Percentiles rank a stretch among this genome's conserved stretches.
Conservation (phyloP, 148 eudicot species). For the Dysphania ambrosioides region DNA sequence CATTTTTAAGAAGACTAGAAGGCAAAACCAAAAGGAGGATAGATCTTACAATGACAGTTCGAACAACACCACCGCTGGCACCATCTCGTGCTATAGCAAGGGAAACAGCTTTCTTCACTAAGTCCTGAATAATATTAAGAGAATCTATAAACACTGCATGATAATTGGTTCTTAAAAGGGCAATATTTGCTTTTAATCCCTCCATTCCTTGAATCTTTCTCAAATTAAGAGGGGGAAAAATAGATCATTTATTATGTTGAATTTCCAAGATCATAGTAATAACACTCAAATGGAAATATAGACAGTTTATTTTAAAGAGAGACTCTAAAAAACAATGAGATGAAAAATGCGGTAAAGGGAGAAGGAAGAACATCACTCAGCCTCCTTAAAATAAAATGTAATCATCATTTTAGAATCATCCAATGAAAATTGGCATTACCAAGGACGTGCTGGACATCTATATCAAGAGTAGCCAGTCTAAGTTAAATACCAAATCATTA, state of each 20-base stretch:
- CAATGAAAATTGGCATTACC: not conserved
- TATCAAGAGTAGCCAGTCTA: not conserved
- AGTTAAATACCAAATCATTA: not conserved
- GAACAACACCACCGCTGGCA: conserved; percentile 95
- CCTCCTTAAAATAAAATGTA: not conserved
- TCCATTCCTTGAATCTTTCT: not conserved
- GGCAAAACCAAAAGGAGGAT: not conserved
- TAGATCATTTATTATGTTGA: not conserved
- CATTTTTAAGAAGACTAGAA: too few relatives aligned
- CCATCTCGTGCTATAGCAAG: conserved; percentile 99
- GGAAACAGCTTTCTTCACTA: conserved; percentile 92
- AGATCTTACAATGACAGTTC: conserved; percentile 76
- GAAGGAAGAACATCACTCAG: not conserved
- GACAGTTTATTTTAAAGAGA: too few relatives aligned
- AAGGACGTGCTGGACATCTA: too few relatives aligned
- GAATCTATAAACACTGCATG: not conserved
- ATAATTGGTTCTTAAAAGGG: not conserved
- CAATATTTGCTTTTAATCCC: not conserved
- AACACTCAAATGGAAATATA: too few relatives aligned
- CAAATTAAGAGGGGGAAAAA: not conserved
- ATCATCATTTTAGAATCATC: not conserved
- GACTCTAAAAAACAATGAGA: not conserved
- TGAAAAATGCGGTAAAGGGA: not conserved
- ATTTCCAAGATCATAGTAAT: too few relatives aligned
- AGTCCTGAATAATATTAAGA: conserved; percentile 37